phyloP scores from a whole-genome alignment of 2,329 filamentous ascomycete genomes.

The Cercospora beticola region DNA sequence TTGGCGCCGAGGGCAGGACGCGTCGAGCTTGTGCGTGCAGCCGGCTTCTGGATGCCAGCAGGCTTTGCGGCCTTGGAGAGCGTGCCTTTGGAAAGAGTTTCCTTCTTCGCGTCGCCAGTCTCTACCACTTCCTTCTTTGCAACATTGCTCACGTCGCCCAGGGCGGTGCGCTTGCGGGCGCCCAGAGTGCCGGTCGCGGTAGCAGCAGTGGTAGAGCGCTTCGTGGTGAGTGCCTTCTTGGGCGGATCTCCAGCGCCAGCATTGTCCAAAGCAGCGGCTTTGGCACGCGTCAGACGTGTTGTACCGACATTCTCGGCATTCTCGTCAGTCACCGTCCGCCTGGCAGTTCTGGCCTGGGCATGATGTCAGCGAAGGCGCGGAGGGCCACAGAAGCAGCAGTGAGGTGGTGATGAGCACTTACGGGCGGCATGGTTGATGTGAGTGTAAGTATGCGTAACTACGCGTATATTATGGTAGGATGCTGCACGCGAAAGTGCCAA shows the following conservation, averaged over 20 bases:
- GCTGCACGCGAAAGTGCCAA: slow-evolving; percentile 27
- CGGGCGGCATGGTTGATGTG: slow-evolving; percentile 40
- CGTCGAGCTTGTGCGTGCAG: slow-evolving; percentile 53
- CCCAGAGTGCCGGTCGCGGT: slow-evolving; percentile 46
- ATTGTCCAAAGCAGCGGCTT: slow-evolving; percentile 67
- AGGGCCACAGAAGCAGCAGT: slow-evolving; percentile 11
- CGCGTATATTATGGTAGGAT: slow-evolving; percentile 17
- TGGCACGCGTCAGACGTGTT: slow-evolving; percentile 88
- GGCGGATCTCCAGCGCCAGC: slow-evolving; percentile 59
- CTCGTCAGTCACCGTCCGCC: slow-evolving; percentile 80
- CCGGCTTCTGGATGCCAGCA: slow-evolving; percentile 73
- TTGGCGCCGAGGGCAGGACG: slow-evolving; percentile 66
- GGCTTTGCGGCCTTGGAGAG: slow-evolving; percentile 77
- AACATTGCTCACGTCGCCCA: slow-evolving; percentile 95
- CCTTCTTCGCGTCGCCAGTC: slow-evolving; percentile 62
- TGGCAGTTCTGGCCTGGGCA: slow-evolving; percentile 66
- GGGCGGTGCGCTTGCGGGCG: slow-evolving; percentile 69
- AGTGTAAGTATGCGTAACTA: slow-evolving; percentile 17
- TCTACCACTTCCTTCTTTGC: slow-evolving; percentile 67
- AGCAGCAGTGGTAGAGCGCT: slow-evolving; percentile 46
- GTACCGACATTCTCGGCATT: slow-evolving; percentile 75
- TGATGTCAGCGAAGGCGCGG: slow-evolving; percentile 43
- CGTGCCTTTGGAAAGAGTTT: slow-evolving; percentile 55
- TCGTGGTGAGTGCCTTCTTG: slow-evolving; percentile 49
- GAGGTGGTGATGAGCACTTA: slow-evolving; percentile 27